Evolutionary conservation across 305 asterid species (phyloP).

Genomic region (Fraxinus sp.): DNA sequence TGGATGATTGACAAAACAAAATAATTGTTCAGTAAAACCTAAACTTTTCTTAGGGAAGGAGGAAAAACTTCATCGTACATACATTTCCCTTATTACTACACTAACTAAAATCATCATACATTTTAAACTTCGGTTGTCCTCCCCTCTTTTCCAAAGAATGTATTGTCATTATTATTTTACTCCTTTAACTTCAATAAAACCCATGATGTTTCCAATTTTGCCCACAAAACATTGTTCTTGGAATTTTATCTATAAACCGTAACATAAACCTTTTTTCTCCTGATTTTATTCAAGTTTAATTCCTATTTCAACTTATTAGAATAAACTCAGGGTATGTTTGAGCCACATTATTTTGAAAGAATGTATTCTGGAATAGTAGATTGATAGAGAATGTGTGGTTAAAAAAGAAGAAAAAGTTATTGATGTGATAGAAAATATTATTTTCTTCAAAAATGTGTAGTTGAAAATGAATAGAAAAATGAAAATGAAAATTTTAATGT

Average conservation of each 20-base stretch:
- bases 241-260: not conserved
- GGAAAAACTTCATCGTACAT: not conserved
- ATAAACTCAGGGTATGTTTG: not conserved
- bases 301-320: not conserved
- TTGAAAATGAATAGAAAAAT: too few relatives aligned
- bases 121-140: not conserved
- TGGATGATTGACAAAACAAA: not conserved
- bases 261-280: not conserved
- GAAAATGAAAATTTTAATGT: too few relatives aligned
- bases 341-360: too few relatives aligned
- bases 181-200: not conserved
- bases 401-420: too few relatives aligned
- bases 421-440: too few relatives aligned
- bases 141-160: not conserved
- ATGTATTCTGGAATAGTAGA: too few relatives aligned
- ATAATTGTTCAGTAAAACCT: not conserved
- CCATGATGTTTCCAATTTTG: not conserved
- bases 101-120: not conserved
- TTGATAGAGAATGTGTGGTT: too few relatives aligned
- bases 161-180: not conserved
- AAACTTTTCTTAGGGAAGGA: not conserved
- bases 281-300: not conserved
- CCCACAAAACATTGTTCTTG: not conserved
- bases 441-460: too few relatives aligned
- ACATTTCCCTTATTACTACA: too few relatives aligned